Evolutionary conservation across 306 rosid species (phyloP).

Genomic region (Acacia acuminata): DNA sequence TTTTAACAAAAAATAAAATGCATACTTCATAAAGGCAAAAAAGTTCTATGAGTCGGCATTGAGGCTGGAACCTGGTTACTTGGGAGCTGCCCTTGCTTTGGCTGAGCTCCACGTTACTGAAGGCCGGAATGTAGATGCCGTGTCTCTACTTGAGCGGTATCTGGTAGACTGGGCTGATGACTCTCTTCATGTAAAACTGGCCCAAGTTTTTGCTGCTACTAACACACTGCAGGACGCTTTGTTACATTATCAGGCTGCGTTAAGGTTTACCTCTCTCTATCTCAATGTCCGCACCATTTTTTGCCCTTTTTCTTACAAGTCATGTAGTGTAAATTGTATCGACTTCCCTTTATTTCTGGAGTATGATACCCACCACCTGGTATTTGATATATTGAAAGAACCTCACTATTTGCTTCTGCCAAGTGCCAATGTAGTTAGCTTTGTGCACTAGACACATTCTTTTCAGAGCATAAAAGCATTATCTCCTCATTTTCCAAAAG

Average conservation of each 20-base stretch:
- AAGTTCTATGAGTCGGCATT: conserved; percentile 98
- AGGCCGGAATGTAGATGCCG: conserved; percentile 95
- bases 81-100: conserved; percentile 97
- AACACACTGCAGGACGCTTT: conserved; percentile 92
- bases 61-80: conserved; percentile 97
- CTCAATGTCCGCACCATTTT: conserved; percentile 23
- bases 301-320: neutral
- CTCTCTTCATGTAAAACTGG: conserved; percentile 97
- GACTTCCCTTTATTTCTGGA: neutral
- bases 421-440: neutral
- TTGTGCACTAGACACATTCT: neutral
- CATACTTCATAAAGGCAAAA: conserved; percentile 72
- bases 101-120: conserved; percentile 98
- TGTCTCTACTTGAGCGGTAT: conserved; percentile 87
- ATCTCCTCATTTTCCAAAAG: neutral
- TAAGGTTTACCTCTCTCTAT: conserved; percentile 59
- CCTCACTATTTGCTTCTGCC: neutral
- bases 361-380: neutral
- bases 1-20: neutral
- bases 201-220: conserved; percentile 96
- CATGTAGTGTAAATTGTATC: neutral
- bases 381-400: neutral
- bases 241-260: conserved; percentile 95
- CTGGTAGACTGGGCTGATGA: conserved; percentile 99
- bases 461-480: neutral